Percentiles rank a stretch among this genome's conserved stretches.
These are phyloP conservation scores for Hypoxylon sp. DNA, from an alignment of 2,329 filamentous ascomycete species.

Conservation along the genomic window DNA sequence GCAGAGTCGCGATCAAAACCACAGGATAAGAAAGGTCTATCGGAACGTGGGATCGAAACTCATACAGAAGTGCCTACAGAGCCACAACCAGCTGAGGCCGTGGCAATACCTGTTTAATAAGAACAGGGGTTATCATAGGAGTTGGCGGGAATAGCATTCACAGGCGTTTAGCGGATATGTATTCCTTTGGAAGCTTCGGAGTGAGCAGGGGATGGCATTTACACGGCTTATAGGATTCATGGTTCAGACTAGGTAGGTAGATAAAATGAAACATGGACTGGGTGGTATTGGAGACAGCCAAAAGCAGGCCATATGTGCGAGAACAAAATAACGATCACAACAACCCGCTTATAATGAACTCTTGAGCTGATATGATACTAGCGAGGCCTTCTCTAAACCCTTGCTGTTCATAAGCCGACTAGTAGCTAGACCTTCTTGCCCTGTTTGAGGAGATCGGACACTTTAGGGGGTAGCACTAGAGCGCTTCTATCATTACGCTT, in stretches of 20 bases:
- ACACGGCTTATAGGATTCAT: conserved; percentile 15
- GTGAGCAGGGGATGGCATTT: conserved; percentile 15
- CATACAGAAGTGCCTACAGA: conserved; percentile 35
- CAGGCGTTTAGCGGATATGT: conserved; percentile 45
- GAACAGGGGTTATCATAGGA: conserved; percentile 13
- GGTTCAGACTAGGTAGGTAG: conserved; percentile 5
- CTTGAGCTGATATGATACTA: background rate
- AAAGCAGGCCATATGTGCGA: conserved; percentile 3
- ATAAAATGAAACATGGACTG: conserved; percentile 9
- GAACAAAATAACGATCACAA: conserved; percentile 7
- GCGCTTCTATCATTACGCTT: conserved; percentile 89
- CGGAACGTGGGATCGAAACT: conserved; percentile 52
- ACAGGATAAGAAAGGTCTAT: conserved; percentile 52
- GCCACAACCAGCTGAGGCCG: conserved; percentile 33
- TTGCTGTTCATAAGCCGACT: background rate
- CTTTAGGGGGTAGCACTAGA: conserved; percentile 91
- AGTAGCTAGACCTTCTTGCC: conserved; percentile 68
- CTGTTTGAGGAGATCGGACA: conserved; percentile 78
- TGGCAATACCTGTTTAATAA: conserved; percentile 35
- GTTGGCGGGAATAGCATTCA: conserved; percentile 43
- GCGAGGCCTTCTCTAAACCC: conserved; percentile 7
- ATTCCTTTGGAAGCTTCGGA: conserved; percentile 13
- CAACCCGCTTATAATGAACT: conserved; percentile 9
- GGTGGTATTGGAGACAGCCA: conserved; percentile 4
- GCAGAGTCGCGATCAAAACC: conserved; percentile 55